phyloP scores from a whole-genome alignment of 345 rosid genomes.

The Xanthoceras sorbifolium region DNA sequence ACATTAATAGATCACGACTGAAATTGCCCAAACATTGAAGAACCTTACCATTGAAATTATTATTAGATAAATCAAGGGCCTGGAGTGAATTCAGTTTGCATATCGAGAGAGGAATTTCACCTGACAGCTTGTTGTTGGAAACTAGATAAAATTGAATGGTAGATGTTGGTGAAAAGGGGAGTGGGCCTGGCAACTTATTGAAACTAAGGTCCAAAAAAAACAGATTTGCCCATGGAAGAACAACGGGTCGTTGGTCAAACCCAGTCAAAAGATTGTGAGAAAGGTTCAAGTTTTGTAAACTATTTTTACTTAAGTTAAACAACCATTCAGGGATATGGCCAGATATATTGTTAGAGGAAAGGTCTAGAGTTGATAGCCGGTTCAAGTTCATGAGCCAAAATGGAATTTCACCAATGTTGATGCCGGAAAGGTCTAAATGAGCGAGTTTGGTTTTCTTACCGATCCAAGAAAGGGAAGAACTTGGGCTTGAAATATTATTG shows the following conservation, averaged over 20 bases:
- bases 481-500: background rate
- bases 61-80: constrained; percentile 24
- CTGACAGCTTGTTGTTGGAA: constrained; percentile 21
- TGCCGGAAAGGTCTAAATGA: rapidly evolving
- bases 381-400: background rate
- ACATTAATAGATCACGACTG: background rate
- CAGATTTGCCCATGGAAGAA: background rate
- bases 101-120: constrained; percentile 14
- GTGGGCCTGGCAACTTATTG: constrained; percentile 12
- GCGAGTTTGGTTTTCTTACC: background rate
- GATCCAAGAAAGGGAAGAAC: background rate
- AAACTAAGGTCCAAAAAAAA: background rate
- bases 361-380: background rate
- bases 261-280: constrained; percentile 3
- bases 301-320: background rate
- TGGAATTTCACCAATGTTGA: constrained; percentile 3
- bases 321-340: constrained; percentile 13
- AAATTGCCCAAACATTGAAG: constrained; percentile 33
- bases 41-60: constrained; percentile 19
- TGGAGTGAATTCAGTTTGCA: constrained; percentile 3
- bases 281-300: background rate
- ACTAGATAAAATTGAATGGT: rapidly evolving
- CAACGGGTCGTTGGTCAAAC: background rate
- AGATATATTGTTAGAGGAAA: constrained; percentile 24
- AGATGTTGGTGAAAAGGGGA: constrained; percentile 21